Conservation (phyloP, 805 yeast genomes). For the Wickerhamiella azymoides region DNA sequence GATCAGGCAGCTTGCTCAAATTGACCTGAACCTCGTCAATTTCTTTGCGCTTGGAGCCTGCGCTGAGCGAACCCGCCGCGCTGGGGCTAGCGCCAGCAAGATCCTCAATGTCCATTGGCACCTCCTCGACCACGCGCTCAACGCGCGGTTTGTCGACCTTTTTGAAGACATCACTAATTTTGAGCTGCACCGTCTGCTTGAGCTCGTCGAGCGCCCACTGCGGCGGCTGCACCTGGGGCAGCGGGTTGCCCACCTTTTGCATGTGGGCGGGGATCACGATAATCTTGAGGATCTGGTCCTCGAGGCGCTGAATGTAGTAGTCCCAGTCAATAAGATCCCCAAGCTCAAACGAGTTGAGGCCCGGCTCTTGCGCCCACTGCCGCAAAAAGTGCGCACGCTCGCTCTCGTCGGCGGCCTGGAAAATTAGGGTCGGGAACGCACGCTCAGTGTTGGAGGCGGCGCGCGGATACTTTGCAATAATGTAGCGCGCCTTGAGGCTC, state of each 20-base stretch:
- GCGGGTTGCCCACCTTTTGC: conserved; percentile 79
- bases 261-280: conserved; percentile 95
- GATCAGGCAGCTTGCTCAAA: conserved; percentile 18
- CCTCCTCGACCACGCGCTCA: conserved; percentile 16
- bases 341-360: conserved; percentile 71
- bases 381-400: conserved; percentile 55
- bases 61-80: no score
- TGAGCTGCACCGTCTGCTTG: conserved; percentile 44
- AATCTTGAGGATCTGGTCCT: conserved; percentile 86
- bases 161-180: conserved; percentile 50
- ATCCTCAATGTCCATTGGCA: conserved; percentile 59
- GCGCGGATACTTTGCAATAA: conserved; percentile 70
- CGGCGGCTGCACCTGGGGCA: conserved; percentile 87
- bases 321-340: conserved; percentile 85
- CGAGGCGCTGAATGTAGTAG: conserved; percentile 79
- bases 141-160: conserved; percentile 30
- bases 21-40: conserved; percentile 23
- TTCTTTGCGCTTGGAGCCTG: conserved; percentile 27
- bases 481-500: conserved; percentile 88
- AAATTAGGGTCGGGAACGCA: conserved; percentile 92
- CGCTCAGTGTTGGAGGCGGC: conserved; percentile 90
- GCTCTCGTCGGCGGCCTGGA: conserved; percentile 62
- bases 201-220: conserved; percentile 46
- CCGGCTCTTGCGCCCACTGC: conserved; percentile 75
- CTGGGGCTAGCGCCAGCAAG: conserved; percentile 29